Percentiles rank a stretch among this genome's conserved stretches.
These are phyloP conservation scores for Hypoxylon sp. DNA, from an alignment of 2,329 filamentous ascomycete species.

Conservation along the genomic window DNA sequence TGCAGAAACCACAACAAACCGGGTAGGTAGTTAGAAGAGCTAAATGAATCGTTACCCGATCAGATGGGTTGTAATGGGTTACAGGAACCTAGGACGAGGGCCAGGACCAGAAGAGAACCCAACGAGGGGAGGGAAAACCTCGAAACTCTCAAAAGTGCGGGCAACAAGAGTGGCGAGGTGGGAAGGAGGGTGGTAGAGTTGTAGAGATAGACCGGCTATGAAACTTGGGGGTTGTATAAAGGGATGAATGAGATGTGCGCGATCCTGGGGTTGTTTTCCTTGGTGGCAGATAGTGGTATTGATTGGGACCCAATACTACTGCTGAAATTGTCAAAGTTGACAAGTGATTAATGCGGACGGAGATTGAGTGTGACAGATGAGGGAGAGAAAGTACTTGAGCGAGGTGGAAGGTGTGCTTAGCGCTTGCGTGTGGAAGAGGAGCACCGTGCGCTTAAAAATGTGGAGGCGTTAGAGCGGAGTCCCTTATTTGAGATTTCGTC, in stretches of 20 bases:
- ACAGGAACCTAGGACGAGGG: slow-evolving; percentile 4
- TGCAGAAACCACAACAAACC: slow-evolving; percentile 31
- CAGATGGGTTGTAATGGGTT: slow-evolving; percentile 14
- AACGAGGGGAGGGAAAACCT: slow-evolving; percentile 29
- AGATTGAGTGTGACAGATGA: slow-evolving; percentile 29
- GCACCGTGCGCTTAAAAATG: slow-evolving; percentile 38
- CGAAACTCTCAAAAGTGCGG: slow-evolving; percentile 27
- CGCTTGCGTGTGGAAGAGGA: slow-evolving; percentile 9
- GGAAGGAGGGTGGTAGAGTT: slow-evolving; percentile 15
- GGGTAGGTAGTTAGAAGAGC: slow-evolving; percentile 12
- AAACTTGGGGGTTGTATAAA: slow-evolving; percentile 6
- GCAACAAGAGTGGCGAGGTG: slow-evolving; percentile 20
- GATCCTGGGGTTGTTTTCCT: neutral
- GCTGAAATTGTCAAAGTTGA: slow-evolving; percentile 31
- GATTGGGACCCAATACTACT: slow-evolving; percentile 23
- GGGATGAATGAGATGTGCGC: slow-evolving; percentile 2
- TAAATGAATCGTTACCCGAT: slow-evolving; percentile 53
- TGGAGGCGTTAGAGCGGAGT: slow-evolving; percentile 30
- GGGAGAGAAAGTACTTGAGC: slow-evolving; percentile 10
- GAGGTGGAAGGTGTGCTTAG: slow-evolving; percentile 1
- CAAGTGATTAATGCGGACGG: slow-evolving; percentile 32
- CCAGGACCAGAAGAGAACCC: slow-evolving; percentile 24
- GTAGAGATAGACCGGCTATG: slow-evolving; percentile 34
- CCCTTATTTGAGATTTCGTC: slow-evolving; percentile 24
- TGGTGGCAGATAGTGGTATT: slow-evolving; percentile 8